Evolutionary conservation across 2,329 filamentous ascomycete species (phyloP), one percentile per base, ranked within the genome.

Genomic region (Aureobasidium subglaciale): DNA sequence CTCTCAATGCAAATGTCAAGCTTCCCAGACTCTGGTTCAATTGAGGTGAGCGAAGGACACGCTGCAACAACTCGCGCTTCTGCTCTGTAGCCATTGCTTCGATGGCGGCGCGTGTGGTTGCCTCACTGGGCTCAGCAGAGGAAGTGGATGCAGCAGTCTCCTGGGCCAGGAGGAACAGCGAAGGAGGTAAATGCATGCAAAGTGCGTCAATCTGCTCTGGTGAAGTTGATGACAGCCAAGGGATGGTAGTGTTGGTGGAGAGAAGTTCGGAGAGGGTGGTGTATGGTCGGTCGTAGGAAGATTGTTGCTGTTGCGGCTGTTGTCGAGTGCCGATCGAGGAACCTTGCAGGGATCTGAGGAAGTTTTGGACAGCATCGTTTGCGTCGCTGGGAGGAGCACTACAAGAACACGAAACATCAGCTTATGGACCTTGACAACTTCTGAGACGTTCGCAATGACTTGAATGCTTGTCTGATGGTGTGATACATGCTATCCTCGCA

Each of bases 241-340:
- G 83, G 8, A 96, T 77, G 2, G 91, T 97, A 54, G 82, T 84
- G 5, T 85, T 78, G 1, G 90, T 82, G 48, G 86, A 82, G 34
- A 99, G 82, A 5, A 99, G 84, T 66, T 97, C 92, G 64, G 85
- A 85, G 46, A 99, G 83, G 27, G 90, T 85, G 13, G 91, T 92
- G 68, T 88, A 96, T 0, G 84, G 75, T 63, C 86, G 83, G 60
- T 82, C 80, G 63, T 85, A 73, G 48, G 73, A 69, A 4, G 18
- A 20, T 10, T 54, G 50, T 43, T 42, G 38, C 62, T 76, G 73
- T 25, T 59, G 70, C 65, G 59, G 70, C 65, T 58, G 61, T 20
- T 49, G 45, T 32, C 35, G 45, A 2, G 41, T 16, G 5, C 40
- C 22, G 20, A 49, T 25, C 30, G 77, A 76, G 35, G 77, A 76